Evolutionary conservation across 495 filamentous ascomycete genomes (phyloP), one percentile per base, ranked within the genome.

Genomic region (Hypomontagnella submonticulosa): DNA sequence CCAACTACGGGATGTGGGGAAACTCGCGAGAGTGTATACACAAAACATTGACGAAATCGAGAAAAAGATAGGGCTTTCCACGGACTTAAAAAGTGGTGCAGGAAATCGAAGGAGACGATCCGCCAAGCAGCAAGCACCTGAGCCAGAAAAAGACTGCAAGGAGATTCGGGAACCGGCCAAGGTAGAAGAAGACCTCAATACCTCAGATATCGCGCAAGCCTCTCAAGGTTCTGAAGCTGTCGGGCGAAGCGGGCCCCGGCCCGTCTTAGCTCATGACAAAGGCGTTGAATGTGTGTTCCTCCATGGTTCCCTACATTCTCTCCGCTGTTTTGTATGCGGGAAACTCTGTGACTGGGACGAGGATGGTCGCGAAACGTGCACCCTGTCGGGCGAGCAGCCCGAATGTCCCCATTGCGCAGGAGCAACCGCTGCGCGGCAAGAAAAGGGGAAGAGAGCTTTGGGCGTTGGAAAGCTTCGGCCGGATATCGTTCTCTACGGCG

Each of bases 1-100:
- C 30, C 80, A 82, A 7, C 78, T 90, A 9, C 79, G 87, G 11
- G 86, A 90, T 70, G 80, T 80, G 34, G 81, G 86, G 2, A 86
- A 87, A 42, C 73, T 90, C 18, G 83, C 89, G 12, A 73, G 88
- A 32, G 88, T 87, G 51, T 90, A 90, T 63, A 90, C 88, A 0
- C 88, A 91, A 64, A 91, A 91, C 49, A 91, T 91, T 27, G 88
- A 91, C 58, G 84, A 84, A 57, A 78, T 91, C 4, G 88, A 91
- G 60, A 84, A 86, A 50, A 82, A 87, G 16, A 84, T 88, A 15
- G 87, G 88, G 6, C 79, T 90, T 38, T 77, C 74, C 23, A 84
- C 81, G 0, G 78, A 81, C 12, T 72, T 90, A 16, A 71, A 76
- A 4, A 72, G 77, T 4, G 88, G 88, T 1, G 78, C 82, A 2